Percentiles rank a stretch among this genome's conserved stretches.
Conservation (phyloP, 164 flowering plant genomes). For the Magnolia officinalis region DNA sequence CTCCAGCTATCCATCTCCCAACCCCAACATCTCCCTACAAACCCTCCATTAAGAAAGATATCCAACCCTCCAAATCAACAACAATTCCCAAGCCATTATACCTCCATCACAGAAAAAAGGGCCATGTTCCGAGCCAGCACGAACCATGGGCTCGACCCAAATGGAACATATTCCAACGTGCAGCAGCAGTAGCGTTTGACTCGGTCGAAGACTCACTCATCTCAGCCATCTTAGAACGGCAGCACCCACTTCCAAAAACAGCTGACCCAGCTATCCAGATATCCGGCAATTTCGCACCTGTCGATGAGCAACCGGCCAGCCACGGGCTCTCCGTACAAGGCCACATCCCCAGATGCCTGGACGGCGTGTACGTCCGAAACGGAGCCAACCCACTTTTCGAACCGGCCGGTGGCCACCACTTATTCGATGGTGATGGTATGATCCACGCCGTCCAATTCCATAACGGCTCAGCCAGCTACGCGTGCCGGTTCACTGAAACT, state of each 20-base stretch:
- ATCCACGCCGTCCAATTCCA: slow-evolving; percentile 59
- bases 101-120: neutral
- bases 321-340: slow-evolving; percentile 50
- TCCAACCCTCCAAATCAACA: neutral
- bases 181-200: slow-evolving; percentile 56
- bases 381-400: slow-evolving; percentile 84
- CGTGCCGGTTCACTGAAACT: slow-evolving; percentile 80
- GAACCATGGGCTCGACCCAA: slow-evolving; percentile 7
- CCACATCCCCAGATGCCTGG: slow-evolving; percentile 53
- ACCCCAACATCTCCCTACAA: slow-evolving; percentile 15
- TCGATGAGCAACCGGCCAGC: slow-evolving; percentile 56
- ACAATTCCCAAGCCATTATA: neutral
- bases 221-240: slow-evolving; percentile 29
- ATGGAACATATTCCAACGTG: slow-evolving; percentile 61
- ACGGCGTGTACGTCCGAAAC: slow-evolving; percentile 77
- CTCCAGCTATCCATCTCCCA: slow-evolving; percentile 25
- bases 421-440: slow-evolving; percentile 97
- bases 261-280: slow-evolving; percentile 76
- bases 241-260: slow-evolving; percentile 66
- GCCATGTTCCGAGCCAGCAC: neutral
- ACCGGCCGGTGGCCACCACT: slow-evolving; percentile 80
- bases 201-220: slow-evolving; percentile 44
- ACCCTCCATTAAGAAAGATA: neutral
- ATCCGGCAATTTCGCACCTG: slow-evolving; percentile 82
- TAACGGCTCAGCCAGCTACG: slow-evolving; percentile 54